Evolutionary conservation across 768 basidiomycete species (phyloP), one percentile per base, ranked within the genome.

Genomic region (Amanita muscaria): DNA sequence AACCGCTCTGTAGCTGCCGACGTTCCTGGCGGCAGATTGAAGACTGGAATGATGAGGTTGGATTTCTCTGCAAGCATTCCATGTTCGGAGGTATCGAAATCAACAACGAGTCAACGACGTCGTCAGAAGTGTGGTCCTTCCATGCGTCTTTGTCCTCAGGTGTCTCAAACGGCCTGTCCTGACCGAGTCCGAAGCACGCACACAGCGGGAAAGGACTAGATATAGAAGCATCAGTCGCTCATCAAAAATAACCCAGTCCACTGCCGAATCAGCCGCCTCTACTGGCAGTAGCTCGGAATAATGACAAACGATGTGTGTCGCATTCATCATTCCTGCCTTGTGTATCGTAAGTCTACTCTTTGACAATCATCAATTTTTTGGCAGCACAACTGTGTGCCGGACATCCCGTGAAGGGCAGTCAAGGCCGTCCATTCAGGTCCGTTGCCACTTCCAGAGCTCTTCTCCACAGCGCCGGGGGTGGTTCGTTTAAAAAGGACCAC

Each of bases 1-100:
- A 88, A 89, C 56, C 74, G 87, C 15, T 80, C 80, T 8, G 72
- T 76, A 7, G 70, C 70, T 23, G 63, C 63, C 19, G 76, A 75
- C 38, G 83, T 79, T 1, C 85, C 87, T 1, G 87, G 87, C 0
- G 87, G 84, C 0, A 61, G 62, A 32, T 69, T 88, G 3, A 77
- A 76, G 6, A 67, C 73, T 38, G 78, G 78, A 7, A 67, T 88
- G 59, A 73, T 76, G 50, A 64, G 79, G 42, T 62, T 83, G 42
- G 87, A 89, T 88, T 75, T 65, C 65, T 89, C 24, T 67, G 76
- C 5, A 59, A 64, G 37, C 57, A 73, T 42, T 76, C 76, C 24
- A 69, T 74, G 61, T 88, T 76, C 51, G 84, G 78, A 2, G 87
- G 87, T 6, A 58, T 88, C 27, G 64, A 62, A 44, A 18, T 55